Base-by-base conservation (phyloP, 495 filamentous ascomycete species). In the Lepraria neglecta region DNA sequence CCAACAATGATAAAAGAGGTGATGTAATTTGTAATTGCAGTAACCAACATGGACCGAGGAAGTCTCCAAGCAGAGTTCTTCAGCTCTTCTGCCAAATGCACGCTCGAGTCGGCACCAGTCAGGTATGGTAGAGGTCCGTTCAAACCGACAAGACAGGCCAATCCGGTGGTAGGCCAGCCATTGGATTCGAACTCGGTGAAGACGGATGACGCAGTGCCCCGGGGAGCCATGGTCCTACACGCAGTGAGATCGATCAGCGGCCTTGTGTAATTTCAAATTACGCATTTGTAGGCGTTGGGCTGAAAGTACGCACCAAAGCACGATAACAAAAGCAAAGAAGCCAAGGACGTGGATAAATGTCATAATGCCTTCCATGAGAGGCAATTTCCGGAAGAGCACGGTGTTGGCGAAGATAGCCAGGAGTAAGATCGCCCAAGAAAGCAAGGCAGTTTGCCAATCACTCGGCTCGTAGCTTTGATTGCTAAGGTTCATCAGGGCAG, bases 161-260 rank as follows among this genome's bases (percentile, higher is more conserved):
- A 71, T 11, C 79, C 81, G 31, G 73, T 71, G 21, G 72, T 78
- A 54, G 71, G 68, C 82, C 82, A 85, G 28, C 77, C 75, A 19
- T 81, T 75, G 63, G 82, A 78, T 33, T 76, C 68, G 67, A 82
- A 83, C 3, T 77, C 73, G n/a, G 76, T 78, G 63, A 84, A 84
- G 27, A 86, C 78, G 27, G 73, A 76, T n/a, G 75, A 71, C 3
- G 77, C 72, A 31, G 71, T 73, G 17, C 72, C 69, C n/a, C 74
- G 75, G 6, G 77, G 76, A 21, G 75, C 75, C 50, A 83, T 75
- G 43, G 80, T 76, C 63, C 63, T 65, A 50, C 30, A 55, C 11
- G 54, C 21, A 61, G 45, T 45, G 60, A 56, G 28, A 60, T 50
- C 19, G 28, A 47, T 62, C 33, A 57, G 48, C 46, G 42, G 19